A percentile compares a stretch with the other conserved stretches of the same genome.
Evolutionary conservation across 164 flowering plant genomes (phyloP).

Genomic region (Santalum album): DNA sequence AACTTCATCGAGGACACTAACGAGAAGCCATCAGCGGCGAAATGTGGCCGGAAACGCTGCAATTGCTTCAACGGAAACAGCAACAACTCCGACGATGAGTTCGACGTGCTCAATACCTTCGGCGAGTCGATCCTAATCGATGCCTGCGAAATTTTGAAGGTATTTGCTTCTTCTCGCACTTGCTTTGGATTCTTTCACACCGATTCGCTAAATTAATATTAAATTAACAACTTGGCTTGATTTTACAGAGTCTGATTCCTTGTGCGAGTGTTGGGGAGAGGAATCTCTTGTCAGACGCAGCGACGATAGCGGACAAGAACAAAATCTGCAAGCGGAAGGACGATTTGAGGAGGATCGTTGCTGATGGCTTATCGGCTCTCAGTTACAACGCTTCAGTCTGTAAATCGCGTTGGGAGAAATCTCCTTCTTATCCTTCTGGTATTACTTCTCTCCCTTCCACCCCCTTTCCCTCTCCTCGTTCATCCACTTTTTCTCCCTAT

Average conservation of each 20-base stretch:
- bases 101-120: not conserved
- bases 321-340: slow-evolving; percentile 42
- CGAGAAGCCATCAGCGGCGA: slow-evolving; percentile 45
- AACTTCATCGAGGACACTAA: slow-evolving; percentile 14
- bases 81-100: slow-evolving; percentile 55
- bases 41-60: slow-evolving; percentile 68
- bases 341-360: slow-evolving; percentile 29
- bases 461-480: not conserved
- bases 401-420: slow-evolving; percentile 45
- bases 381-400: slow-evolving; percentile 40
- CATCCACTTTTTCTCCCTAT: not conserved
- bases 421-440: slow-evolving; percentile 38
- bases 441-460: slow-evolving; percentile 3
- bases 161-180: not conserved
- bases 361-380: slow-evolving; percentile 23
- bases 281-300: slow-evolving; percentile 46
- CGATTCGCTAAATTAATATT: too few relatives aligned
- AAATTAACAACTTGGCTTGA: too few relatives aligned
- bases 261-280: slow-evolving; percentile 20
- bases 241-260: not conserved
- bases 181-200: not conserved
- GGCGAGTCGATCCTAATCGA: not conserved
- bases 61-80: slow-evolving; percentile 77
- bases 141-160: not conserved
- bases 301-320: slow-evolving; percentile 48